These are phyloP conservation scores for Ogataea polymorpha DNA, from an alignment of 805 yeast species.

Conservation along the genomic window DNA sequence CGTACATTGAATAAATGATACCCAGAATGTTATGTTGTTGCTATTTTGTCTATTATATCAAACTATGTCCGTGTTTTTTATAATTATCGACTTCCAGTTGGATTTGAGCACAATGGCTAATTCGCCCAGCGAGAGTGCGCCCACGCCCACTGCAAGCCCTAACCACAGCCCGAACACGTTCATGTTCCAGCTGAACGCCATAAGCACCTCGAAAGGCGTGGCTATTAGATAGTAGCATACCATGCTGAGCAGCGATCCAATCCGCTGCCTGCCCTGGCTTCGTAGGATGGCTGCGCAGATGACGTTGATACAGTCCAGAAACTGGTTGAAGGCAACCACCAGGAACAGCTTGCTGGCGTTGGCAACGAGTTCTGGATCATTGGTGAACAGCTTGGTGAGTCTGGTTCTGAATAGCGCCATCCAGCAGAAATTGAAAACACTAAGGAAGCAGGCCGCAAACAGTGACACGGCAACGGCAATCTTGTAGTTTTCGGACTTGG, in stretches of 20 bases:
- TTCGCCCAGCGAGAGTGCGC: slow-evolving; percentile 39
- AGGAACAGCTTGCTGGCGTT: slow-evolving; percentile 40
- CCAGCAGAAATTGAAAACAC: slow-evolving; percentile 38
- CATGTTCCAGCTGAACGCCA: slow-evolving; percentile 40
- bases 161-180: slow-evolving; percentile 48
- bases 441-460: slow-evolving; percentile 30
- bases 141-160: slow-evolving; percentile 43
- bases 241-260: slow-evolving; percentile 48
- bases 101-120: slow-evolving; percentile 40
- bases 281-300: slow-evolving; percentile 46
- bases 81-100: slow-evolving; percentile 53
- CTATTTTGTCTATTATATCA: slow-evolving; percentile 3
- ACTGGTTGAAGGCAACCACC: slow-evolving; percentile 46
- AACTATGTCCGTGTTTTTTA: slow-evolving; percentile 26
- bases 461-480: slow-evolving; percentile 38
- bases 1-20: slow-evolving; percentile 13
- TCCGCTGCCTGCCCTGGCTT: slow-evolving; percentile 54
- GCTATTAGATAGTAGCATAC: slow-evolving; percentile 47
- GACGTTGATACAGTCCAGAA: slow-evolving; percentile 46
- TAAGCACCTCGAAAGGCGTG: slow-evolving; percentile 43
- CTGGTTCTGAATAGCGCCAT: slow-evolving; percentile 36
- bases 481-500: slow-evolving; percentile 37
- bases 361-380: slow-evolving; percentile 37
- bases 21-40: slow-evolving; percentile 1
- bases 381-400: slow-evolving; percentile 43